These are phyloP conservation scores for Hypomontagnella monticulosa DNA, from an alignment of 495 filamentous ascomycete genomes.

Conservation along the genomic window DNA sequence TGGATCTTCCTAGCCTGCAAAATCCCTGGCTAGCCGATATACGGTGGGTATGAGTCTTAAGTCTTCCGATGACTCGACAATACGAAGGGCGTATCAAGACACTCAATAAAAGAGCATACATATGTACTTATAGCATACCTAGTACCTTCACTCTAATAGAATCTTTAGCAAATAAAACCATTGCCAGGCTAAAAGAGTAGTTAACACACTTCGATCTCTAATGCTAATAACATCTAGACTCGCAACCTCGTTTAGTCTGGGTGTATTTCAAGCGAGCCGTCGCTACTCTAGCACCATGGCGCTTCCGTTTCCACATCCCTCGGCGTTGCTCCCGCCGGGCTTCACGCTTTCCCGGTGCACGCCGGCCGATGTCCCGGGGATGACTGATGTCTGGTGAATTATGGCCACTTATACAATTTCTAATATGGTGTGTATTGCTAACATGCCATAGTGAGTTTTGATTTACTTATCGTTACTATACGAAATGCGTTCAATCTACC, in stretches of 20 bases:
- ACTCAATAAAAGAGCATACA: too few relatives aligned
- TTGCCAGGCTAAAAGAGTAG: too few relatives aligned
- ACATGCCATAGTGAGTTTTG: conserved; percentile 32
- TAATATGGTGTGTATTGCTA: not conserved
- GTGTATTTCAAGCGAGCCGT: not conserved
- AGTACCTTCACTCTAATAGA: too few relatives aligned
- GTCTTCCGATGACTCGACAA: not conserved
- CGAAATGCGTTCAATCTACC: too few relatives aligned
- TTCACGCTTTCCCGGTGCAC: conserved; percentile 37
- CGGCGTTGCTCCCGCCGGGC: conserved; percentile 30
- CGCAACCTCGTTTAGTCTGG: not conserved
- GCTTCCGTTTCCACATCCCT: conserved; percentile 41
- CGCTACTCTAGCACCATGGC: conserved; percentile 2
- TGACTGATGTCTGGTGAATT: conserved; percentile 43
- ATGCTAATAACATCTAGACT: too few relatives aligned
- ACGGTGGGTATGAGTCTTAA: too few relatives aligned
- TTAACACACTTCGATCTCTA: too few relatives aligned
- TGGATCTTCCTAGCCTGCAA: too few relatives aligned
- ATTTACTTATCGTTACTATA: too few relatives aligned
- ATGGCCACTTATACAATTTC: not conserved
- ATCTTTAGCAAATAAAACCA: too few relatives aligned
- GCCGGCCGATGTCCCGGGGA: conserved; percentile 37
- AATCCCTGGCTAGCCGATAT: too few relatives aligned
- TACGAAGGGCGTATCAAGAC: conserved; percentile 1
- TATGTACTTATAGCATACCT: too few relatives aligned